Conservation (phyloP, 352 stramenopile species). For the Pythium chondricola region DNA sequence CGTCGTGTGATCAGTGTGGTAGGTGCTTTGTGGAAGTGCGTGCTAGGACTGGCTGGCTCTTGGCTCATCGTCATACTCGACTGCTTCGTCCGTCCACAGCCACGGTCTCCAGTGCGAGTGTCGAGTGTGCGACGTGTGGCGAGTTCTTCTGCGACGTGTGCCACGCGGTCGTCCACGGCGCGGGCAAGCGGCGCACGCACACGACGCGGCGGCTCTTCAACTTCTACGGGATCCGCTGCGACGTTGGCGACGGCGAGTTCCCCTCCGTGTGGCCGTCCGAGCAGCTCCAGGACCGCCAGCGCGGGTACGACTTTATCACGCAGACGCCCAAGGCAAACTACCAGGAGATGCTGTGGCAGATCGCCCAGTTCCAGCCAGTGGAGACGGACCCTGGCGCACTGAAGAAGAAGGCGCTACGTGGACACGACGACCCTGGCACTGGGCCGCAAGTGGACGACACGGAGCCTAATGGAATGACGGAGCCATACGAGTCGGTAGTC, state of each 20-base stretch:
- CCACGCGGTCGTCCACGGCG: slow-evolving; percentile 75
- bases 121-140: slow-evolving; percentile 86
- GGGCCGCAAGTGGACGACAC: background rate
- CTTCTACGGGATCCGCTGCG: slow-evolving; percentile 87
- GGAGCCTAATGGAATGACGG: background rate
- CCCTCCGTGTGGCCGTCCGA: slow-evolving; percentile 87
- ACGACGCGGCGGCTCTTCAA: slow-evolving; percentile 83
- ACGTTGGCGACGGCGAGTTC: slow-evolving; percentile 89
- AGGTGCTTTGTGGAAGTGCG: no score
- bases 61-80: background rate
- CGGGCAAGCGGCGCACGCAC: slow-evolving; percentile 73
- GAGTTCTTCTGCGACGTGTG: slow-evolving; percentile 91
- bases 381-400: slow-evolving; percentile 26
- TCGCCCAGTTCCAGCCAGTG: slow-evolving; percentile 50
- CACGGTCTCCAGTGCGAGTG: slow-evolving; percentile 30
- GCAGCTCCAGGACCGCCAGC: slow-evolving; percentile 64
- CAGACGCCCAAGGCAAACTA: slow-evolving; percentile 52
- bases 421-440: background rate
- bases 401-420: slow-evolving; percentile 7
- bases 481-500: no score
- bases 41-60: no score
- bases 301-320: slow-evolving; percentile 62
- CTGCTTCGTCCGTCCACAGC: slow-evolving; percentile 23
- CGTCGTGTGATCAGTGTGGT: slow-evolving; percentile 88
- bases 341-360: slow-evolving; percentile 56